Percentiles rank a stretch among this genome's conserved stretches.
phyloP scores from a whole-genome alignment of 2,329 filamentous ascomycete genomes.

The Pestalotiopsis sp. region DNA sequence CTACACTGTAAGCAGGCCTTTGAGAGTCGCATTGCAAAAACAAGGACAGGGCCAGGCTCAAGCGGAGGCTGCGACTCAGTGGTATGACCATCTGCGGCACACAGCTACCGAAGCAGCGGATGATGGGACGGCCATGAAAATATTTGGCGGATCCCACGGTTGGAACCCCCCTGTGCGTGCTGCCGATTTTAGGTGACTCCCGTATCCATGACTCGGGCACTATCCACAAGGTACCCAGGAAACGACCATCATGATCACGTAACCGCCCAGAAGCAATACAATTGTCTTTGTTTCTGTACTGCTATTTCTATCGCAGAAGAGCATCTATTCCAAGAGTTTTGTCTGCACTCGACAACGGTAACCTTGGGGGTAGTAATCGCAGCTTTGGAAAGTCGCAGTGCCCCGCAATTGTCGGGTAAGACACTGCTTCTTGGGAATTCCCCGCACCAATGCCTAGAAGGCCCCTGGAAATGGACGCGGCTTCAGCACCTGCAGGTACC shows the following conservation, averaged over 20 bases:
- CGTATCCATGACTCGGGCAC: not conserved
- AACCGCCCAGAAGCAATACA: not conserved
- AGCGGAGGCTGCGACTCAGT: not conserved
- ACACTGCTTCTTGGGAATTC: not conserved
- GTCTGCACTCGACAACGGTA: not conserved
- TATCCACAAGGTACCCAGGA: not conserved
- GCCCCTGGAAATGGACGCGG: not conserved
- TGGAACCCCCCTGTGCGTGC: not conserved
- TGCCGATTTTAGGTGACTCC: not conserved
- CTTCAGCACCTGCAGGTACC: not conserved
- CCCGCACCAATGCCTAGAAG: too few species aligned
- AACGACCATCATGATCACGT: not conserved
- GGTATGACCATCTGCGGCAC: too few species aligned
- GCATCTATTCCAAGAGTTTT: not conserved
- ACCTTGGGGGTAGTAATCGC: not conserved
- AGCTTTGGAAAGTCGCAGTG: not conserved
- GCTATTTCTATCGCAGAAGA: not conserved
- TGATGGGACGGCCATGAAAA: not conserved
- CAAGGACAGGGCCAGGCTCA: not conserved
- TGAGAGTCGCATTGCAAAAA: not conserved
- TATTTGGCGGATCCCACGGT: not conserved
- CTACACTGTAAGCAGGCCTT: slow-evolving; percentile 6
- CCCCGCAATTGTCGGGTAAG: not conserved
- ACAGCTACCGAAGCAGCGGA: not conserved
- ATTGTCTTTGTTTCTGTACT: not conserved